Conservation (phyloP, 139 green algal genomes). For the Chlamydomonas eustigma region DNA sequence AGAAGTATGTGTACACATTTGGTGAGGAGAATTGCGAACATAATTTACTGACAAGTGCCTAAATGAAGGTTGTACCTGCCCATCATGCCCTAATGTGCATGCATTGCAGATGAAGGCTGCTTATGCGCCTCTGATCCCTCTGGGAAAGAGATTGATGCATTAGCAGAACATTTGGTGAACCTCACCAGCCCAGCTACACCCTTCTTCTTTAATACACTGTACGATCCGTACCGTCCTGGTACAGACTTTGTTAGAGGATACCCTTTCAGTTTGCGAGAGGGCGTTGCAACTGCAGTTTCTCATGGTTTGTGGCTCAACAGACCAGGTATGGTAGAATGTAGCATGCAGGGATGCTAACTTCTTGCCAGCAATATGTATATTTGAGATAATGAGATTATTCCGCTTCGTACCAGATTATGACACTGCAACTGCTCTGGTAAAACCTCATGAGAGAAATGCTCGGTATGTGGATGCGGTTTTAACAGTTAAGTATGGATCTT, state of each 20-base stretch:
- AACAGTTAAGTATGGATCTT: no score
- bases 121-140: conserved; percentile 61
- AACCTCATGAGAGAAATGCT: conserved; percentile 76
- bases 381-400: no score
- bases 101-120: conserved; percentile 69
- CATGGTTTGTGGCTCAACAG: conserved; percentile 88
- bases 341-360: no score
- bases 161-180: conserved; percentile 83
- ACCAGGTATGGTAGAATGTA: neutral
- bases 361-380: no score
- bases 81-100: neutral
- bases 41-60: no score
- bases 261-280: conserved; percentile 69
- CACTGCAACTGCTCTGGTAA: conserved; percentile 83
- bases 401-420: conserved; percentile 85
- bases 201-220: conserved; percentile 91
- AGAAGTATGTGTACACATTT: conserved; percentile 85
- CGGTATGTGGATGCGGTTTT: conserved; percentile 80
- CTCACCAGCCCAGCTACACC: conserved; percentile 76
- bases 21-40: no score
- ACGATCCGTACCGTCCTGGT: conserved; percentile 72
- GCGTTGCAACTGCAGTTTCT: conserved; percentile 71
- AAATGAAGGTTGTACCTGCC: no score
- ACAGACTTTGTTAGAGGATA: conserved; percentile 75
- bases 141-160: conserved; percentile 73